Conservation (phyloP, 805 yeast species). For the Cyberlindnera suaveolens region DNA sequence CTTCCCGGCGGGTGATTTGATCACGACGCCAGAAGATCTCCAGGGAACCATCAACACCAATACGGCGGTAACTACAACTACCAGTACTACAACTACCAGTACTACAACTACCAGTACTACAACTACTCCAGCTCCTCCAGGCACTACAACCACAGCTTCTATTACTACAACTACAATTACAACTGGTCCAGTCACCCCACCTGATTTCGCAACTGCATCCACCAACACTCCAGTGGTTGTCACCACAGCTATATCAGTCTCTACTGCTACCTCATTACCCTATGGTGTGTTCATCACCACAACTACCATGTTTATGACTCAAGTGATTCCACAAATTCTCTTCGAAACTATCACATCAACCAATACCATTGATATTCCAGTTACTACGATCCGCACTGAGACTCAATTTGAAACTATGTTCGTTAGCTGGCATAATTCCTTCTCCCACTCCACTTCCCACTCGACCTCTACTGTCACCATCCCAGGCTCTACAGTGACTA, state of each 20-base stretch:
- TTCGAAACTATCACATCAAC: constrained; percentile 4
- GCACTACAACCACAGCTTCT: background rate
- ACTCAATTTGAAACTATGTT: constrained; percentile 4
- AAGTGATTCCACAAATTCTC: background rate
- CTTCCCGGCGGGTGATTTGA: constrained; percentile 11
- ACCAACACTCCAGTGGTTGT: constrained; percentile 6
- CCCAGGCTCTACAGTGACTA: constrained; percentile 4
- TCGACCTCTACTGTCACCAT: constrained; percentile 9
- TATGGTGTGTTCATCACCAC: constrained; percentile 7
- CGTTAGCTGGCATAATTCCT: constrained; percentile 2
- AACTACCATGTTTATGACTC: constrained; percentile 12
- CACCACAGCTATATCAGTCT: constrained; percentile 6
- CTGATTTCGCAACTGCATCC: constrained; percentile 1
- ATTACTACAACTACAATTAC: constrained; percentile 5
- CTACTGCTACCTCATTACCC: constrained; percentile 16
- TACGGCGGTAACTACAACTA: constrained; percentile 9
- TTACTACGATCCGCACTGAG: constrained; percentile 2
- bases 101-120: too few relatives aligned
- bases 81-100: background rate
- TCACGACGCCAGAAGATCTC: constrained; percentile 14
- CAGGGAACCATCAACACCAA: constrained; percentile 15
- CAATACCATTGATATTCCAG: constrained; percentile 1
- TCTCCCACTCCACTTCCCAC: constrained; percentile 6
- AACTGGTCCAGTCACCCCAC: constrained; percentile 1
- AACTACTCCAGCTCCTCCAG: background rate